Percentiles rank a stretch among this genome's conserved stretches.
These are phyloP conservation scores for Metschnikowia continentalis DNA, from an alignment of 805 yeast genomes.

Conservation along the genomic window DNA sequence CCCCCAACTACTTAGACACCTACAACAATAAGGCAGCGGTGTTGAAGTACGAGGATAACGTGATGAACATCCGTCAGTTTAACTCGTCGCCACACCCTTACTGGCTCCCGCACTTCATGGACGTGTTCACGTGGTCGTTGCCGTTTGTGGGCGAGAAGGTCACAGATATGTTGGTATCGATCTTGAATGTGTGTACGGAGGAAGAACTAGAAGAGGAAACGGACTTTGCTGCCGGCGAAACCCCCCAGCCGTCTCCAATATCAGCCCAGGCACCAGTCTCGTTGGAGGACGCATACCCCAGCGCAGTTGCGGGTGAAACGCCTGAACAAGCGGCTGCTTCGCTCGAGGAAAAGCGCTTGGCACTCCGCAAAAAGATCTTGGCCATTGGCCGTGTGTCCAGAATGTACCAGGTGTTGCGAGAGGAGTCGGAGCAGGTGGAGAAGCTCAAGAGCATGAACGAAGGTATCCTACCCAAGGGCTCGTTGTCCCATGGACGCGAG, in stretches of 20 bases:
- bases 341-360: conserved; percentile 39
- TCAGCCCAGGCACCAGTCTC: conserved; percentile 6
- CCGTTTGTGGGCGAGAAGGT: conserved; percentile 97
- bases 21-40: conserved; percentile 96
- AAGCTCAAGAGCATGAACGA: conserved; percentile 70
- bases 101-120: conserved; percentile 96
- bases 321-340: conserved; percentile 4
- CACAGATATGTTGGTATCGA: conserved; percentile 86
- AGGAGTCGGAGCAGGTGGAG: conserved; percentile 81
- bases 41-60: conserved; percentile 83
- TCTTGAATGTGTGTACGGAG: conserved; percentile 90
- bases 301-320: conserved; percentile 1
- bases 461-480: conserved; percentile 82
- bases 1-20: conserved; percentile 90
- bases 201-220: conserved; percentile 84
- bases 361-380: conserved; percentile 78
- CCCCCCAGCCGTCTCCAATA: conserved; percentile 23
- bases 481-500: conserved; percentile 76
- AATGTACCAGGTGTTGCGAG: conserved; percentile 83
- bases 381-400: conserved; percentile 96
- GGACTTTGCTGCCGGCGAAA: conserved; percentile 41
- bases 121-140: conserved; percentile 93
- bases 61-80: conserved; percentile 93
- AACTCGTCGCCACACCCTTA: conserved; percentile 92
- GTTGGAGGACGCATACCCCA: conserved; percentile 4